A percentile compares a stretch with the other conserved stretches of the same genome.
Conservation (phyloP, 2,329 filamentous ascomycete species). For the Lachnellula hyalina region DNA sequence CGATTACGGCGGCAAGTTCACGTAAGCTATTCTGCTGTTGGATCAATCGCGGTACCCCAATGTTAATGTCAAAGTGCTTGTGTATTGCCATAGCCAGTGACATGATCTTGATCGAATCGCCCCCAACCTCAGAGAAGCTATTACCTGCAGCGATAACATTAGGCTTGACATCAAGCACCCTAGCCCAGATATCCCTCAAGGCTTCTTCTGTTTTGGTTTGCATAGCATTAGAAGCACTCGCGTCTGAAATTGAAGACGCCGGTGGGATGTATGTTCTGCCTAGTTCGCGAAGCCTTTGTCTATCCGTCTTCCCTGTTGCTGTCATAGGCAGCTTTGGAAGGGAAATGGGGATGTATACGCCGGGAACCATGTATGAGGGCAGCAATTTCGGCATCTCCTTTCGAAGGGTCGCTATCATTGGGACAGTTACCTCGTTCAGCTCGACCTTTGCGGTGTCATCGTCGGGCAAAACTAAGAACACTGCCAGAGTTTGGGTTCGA, state of each 20-base stretch:
- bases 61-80: background rate
- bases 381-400: constrained; percentile 26
- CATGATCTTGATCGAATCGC: constrained; percentile 3
- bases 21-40: background rate
- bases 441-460: background rate
- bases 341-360: constrained; percentile 19
- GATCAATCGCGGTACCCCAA: background rate
- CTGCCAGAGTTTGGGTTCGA: background rate
- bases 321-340: constrained; percentile 24
- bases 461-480: background rate
- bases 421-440: background rate
- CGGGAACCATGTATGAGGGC: constrained; percentile 30
- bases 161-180: background rate
- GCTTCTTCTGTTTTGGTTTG: background rate
- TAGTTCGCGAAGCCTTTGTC: constrained; percentile 14
- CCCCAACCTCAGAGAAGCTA: background rate
- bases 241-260: background rate
- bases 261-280: too few relatives aligned
- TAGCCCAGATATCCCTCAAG: background rate
- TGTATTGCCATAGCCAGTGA: background rate
- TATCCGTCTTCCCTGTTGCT: constrained; percentile 28
- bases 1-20: background rate
- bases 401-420: background rate
- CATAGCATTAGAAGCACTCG: background rate
- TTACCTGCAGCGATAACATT: background rate